Conservation (phyloP, 176 grass and related monocot species). For the Oryza rufipogon region DNA sequence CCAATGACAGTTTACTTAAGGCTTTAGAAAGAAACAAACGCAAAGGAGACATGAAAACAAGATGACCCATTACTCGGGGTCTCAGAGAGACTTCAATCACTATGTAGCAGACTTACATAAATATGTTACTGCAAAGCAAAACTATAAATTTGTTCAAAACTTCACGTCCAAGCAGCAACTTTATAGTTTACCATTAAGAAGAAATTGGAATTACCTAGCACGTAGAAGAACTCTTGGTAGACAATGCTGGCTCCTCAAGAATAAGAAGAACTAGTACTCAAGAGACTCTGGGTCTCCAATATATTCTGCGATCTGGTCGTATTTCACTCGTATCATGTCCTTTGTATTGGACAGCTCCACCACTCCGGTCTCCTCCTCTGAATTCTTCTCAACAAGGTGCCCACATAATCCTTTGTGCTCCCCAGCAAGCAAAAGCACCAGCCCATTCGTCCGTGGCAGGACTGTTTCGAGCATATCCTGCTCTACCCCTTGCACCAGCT, state of each 20-base stretch:
- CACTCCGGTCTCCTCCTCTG: slow-evolving; percentile 59
- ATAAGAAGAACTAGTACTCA: slow-evolving; percentile 59
- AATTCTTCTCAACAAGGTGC: slow-evolving; percentile 69
- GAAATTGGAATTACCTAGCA: slow-evolving; percentile 41
- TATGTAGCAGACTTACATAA: slow-evolving; percentile 26
- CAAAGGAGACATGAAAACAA: background rate
- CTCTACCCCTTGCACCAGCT: slow-evolving; percentile 83
- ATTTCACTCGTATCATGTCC: slow-evolving; percentile 70
- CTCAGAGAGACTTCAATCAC: background rate
- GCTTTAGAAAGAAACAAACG: background rate
- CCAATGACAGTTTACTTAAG: background rate
- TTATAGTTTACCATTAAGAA: slow-evolving; percentile 30
- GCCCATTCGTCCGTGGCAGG: slow-evolving; percentile 68
- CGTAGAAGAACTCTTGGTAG: slow-evolving; percentile 1
- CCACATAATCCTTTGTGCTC: slow-evolving; percentile 89
- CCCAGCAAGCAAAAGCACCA: slow-evolving; percentile 80
- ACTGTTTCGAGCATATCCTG: slow-evolving; percentile 97
- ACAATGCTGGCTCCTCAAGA: background rate
- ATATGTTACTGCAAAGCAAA: slow-evolving; percentile 31
- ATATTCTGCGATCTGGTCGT: slow-evolving; percentile 88
- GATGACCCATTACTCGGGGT: background rate
- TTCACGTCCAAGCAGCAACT: slow-evolving; percentile 31
- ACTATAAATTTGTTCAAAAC: background rate
- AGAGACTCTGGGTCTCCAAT: slow-evolving; percentile 75
- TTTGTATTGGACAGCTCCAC: slow-evolving; percentile 79